phyloP scores from a whole-genome alignment of 164 flowering plant genomes.

The Chimonanthus praecox region DNA sequence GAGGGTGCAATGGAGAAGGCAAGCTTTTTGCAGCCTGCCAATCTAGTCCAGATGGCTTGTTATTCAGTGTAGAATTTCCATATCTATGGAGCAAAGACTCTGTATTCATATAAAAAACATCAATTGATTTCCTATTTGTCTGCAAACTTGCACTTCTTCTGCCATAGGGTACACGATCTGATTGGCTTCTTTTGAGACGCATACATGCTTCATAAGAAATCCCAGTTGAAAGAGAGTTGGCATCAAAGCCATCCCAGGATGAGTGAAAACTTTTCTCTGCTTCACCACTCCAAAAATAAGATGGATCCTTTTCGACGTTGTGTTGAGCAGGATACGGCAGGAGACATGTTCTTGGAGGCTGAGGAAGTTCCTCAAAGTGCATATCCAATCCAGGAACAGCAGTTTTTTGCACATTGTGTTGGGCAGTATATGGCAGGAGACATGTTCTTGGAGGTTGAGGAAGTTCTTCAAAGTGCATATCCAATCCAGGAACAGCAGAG shows the following conservation, averaged over 20 bases:
- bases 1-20: slow-evolving; percentile 2
- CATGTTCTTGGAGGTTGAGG: too few relatives aligned
- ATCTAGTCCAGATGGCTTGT: slow-evolving; percentile 1
- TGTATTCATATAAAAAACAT: neutral
- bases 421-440: too few relatives aligned
- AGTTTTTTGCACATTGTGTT: neutral
- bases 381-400: slow-evolving; percentile 14
- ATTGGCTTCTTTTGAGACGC: slow-evolving; percentile 8
- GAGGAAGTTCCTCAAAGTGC: slow-evolving; percentile 12
- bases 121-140: neutral
- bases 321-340: slow-evolving; percentile 14
- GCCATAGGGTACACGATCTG: slow-evolving; percentile 6
- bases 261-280: slow-evolving; percentile 13
- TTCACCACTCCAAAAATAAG: slow-evolving; percentile 8
- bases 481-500: too few relatives aligned
- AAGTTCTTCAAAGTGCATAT: too few relatives aligned
- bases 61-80: slow-evolving; percentile 10
- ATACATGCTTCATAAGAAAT: slow-evolving; percentile 8
- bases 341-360: slow-evolving; percentile 7
- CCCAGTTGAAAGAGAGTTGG: slow-evolving; percentile 10
- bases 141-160: slow-evolving; percentile 6
- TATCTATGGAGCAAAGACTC: slow-evolving; percentile 15
- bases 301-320: slow-evolving; percentile 9
- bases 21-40: neutral
- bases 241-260: slow-evolving; percentile 13